Percentiles rank a stretch among this genome's conserved stretches.
phyloP scores from a whole-genome alignment of 768 basidiomycete species.

The Hericium alpestre region DNA sequence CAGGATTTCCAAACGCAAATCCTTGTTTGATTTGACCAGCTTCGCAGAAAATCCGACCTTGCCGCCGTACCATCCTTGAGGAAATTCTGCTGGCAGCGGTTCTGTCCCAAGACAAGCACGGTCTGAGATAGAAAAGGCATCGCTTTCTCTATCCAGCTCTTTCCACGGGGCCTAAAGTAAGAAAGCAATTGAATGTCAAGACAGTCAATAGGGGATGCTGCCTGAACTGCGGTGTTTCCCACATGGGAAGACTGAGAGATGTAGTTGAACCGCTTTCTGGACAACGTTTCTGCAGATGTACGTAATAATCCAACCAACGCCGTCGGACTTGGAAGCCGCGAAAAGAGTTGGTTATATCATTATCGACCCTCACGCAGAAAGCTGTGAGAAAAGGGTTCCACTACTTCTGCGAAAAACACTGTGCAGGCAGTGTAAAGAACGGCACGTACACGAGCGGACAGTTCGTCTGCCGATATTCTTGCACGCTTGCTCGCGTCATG shows the following conservation, averaged over 20 bases:
- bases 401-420: too few relatives aligned
- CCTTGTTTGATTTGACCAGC: slow-evolving; percentile 8
- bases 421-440: background rate
- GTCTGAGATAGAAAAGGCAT: slow-evolving; percentile 22
- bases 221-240: too few relatives aligned
- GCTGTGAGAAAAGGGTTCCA: too few relatives aligned
- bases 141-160: slow-evolving; percentile 50
- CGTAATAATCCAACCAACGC: too few relatives aligned
- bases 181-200: slow-evolving; percentile 5
- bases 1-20: slow-evolving; percentile 35
- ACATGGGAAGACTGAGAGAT: too few relatives aligned
- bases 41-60: slow-evolving; percentile 43
- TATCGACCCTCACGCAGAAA: too few relatives aligned
- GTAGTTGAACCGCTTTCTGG: too few relatives aligned
- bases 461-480: slow-evolving; percentile 6
- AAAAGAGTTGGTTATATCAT: too few relatives aligned
- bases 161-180: slow-evolving; percentile 44
- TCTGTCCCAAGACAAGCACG: slow-evolving; percentile 31
- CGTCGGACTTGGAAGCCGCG: too few relatives aligned
- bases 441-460: slow-evolving; percentile 11
- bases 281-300: too few relatives aligned
- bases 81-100: background rate
- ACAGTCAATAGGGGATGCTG: too few relatives aligned
- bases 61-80: slow-evolving; percentile 48
- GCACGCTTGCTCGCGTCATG: background rate